Evolutionary conservation across 257 asterid species (phyloP).

Genomic region (Mitragyna speciosa): DNA sequence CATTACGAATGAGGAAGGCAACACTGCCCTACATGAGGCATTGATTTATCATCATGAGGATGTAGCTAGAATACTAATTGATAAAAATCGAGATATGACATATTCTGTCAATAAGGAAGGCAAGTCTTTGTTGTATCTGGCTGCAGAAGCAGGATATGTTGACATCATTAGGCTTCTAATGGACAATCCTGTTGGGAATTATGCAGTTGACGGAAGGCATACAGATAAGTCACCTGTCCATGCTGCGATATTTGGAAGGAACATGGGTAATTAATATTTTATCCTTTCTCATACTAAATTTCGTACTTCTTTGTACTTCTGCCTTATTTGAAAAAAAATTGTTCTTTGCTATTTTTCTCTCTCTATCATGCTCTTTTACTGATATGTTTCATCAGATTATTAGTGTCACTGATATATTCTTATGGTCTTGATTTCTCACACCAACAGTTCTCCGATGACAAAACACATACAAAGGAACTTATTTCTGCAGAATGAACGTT

Average conservation of each 20-base stretch:
- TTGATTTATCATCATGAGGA: conserved; percentile 5
- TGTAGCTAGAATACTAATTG: background rate
- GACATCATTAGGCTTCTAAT: conserved; percentile 41
- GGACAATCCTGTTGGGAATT: conserved; percentile 46
- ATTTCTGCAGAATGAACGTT: background rate
- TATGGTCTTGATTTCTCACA: no score
- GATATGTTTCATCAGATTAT: no score
- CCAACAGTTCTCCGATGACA: background rate
- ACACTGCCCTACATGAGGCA: conserved; percentile 22
- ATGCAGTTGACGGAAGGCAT: background rate
- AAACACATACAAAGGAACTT: background rate
- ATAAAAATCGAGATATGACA: conserved; percentile 26
- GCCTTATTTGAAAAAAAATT: no score
- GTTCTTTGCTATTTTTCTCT: background rate
- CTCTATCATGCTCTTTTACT: background rate
- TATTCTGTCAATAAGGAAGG: conserved; percentile 48
- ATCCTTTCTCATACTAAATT: background rate
- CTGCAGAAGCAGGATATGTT: conserved; percentile 58
- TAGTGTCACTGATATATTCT: no score
- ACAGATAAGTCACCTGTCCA: conserved; percentile 7
- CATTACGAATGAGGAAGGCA: conserved; percentile 1
- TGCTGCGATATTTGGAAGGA: conserved; percentile 16
- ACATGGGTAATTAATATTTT: conserved; percentile 3
- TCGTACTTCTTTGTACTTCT: background rate
- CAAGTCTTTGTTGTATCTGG: conserved; percentile 47